These are phyloP conservation scores for Boletus bicolor DNA, from an alignment of 768 basidiomycete genomes.

Conservation along the genomic window DNA sequence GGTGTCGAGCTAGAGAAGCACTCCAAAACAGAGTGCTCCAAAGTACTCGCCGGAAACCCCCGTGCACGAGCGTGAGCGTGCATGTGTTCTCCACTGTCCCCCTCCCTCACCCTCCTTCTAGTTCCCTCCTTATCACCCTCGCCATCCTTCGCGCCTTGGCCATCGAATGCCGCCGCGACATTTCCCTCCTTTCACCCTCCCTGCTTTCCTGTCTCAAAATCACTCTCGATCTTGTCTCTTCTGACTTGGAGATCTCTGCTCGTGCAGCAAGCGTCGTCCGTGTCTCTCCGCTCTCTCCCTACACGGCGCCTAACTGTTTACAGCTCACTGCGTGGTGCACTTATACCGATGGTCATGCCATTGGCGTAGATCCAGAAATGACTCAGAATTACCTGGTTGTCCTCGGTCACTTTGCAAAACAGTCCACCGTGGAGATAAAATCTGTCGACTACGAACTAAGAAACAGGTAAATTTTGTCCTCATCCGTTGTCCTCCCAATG, in stretches of 20 bases:
- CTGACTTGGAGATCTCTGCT: constrained; percentile 73
- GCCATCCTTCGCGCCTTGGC: constrained; percentile 78
- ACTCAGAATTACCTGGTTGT: constrained; percentile 69
- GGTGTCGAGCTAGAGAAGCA: constrained; percentile 76
- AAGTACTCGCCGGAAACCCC: constrained; percentile 66
- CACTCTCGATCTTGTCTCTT: constrained; percentile 50
- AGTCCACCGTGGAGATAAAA: constrained; percentile 50
- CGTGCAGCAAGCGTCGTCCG: constrained; percentile 79
- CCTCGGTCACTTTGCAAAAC: constrained; percentile 59
- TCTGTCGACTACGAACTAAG: constrained; percentile 63
- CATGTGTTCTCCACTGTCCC: not conserved
- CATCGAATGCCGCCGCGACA: constrained; percentile 83
- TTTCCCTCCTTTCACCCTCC: constrained; percentile 67
- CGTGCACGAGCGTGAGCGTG: constrained; percentile 73
- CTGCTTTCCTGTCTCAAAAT: constrained; percentile 63
- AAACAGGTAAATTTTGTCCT: constrained; percentile 55
- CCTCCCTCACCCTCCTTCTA: constrained; percentile 26
- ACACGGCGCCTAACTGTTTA: not conserved
- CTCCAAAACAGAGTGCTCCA: constrained; percentile 57
- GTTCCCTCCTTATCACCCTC: constrained; percentile 78
- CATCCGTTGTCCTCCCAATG: not conserved
- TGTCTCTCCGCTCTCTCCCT: constrained; percentile 6
- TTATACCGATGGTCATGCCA: constrained; percentile 80
- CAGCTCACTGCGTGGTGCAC: constrained; percentile 92
- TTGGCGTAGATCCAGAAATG: constrained; percentile 70